A percentile compares a stretch with the other conserved stretches of the same genome.
Conservation (phyloP, 352 stramenopile species). For the Phytophthora capsici region DNA sequence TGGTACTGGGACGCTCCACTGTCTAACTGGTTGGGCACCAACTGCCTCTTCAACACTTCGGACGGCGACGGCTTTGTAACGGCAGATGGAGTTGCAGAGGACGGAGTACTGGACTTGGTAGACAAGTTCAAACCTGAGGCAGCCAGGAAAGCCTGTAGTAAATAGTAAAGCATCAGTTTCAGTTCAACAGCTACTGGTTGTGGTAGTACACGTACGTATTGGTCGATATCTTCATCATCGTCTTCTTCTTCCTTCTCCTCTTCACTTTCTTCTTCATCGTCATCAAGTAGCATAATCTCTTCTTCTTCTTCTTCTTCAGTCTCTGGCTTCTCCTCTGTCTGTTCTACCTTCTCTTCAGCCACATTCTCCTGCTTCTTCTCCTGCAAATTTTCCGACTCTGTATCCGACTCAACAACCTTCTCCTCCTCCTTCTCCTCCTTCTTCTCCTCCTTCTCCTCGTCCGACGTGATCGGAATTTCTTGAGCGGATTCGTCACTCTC, state of each 20-base stretch:
- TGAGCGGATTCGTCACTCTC: slow-evolving; percentile 30
- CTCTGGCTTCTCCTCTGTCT: background rate
- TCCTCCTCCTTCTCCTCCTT: slow-evolving; percentile 10
- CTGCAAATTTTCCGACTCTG: slow-evolving; percentile 13
- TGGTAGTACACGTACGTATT: slow-evolving; percentile 47
- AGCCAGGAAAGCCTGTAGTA: slow-evolving; percentile 50
- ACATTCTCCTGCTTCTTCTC: slow-evolving; percentile 9
- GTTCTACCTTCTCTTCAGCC: background rate
- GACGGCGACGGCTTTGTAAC: slow-evolving; percentile 5
- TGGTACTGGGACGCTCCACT: slow-evolving; percentile 65
- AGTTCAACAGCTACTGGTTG: background rate
- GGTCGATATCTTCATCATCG: slow-evolving; percentile 55
- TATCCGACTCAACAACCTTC: slow-evolving; percentile 8
- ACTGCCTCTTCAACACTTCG: slow-evolving; percentile 16
- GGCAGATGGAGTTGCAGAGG: background rate
- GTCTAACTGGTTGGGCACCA: slow-evolving; percentile 70
- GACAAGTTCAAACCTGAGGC: slow-evolving; percentile 55
- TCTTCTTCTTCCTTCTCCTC: slow-evolving; percentile 22
- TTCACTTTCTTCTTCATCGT: slow-evolving; percentile 19
- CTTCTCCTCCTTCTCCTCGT: slow-evolving; percentile 23
- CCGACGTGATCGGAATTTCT: slow-evolving; percentile 28
- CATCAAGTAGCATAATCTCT: slow-evolving; percentile 17
- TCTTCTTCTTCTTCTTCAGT: background rate
- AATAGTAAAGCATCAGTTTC: background rate
- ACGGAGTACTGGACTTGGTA: background rate